phyloP scores from a whole-genome alignment of 805 yeast species.

The Candida chilensis region DNA sequence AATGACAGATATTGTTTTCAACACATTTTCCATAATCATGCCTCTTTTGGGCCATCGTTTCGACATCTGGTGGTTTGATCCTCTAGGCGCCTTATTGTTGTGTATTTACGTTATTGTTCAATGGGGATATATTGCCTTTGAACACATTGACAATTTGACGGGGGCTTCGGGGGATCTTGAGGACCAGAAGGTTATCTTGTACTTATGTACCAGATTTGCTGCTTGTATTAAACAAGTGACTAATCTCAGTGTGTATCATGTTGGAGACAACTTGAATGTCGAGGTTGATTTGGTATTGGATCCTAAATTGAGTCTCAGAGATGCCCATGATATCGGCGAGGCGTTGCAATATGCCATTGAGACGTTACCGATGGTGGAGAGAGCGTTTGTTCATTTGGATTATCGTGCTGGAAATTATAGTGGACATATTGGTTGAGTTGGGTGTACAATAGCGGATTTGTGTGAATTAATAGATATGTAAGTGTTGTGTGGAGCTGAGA shows the following conservation, averaged over 20 bases:
- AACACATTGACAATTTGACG: slow-evolving; percentile 65
- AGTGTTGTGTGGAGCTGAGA: no score
- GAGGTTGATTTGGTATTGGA: slow-evolving; percentile 67
- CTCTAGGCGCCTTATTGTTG: slow-evolving; percentile 59
- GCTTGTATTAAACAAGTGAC: slow-evolving; percentile 57
- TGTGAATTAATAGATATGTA: no score
- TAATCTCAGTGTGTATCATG: slow-evolving; percentile 64
- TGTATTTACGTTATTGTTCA: slow-evolving; percentile 53
- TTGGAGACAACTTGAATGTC: slow-evolving; percentile 68
- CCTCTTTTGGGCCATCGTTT: slow-evolving; percentile 51
- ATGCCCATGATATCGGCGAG: slow-evolving; percentile 75
- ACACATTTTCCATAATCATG: slow-evolving; percentile 60
- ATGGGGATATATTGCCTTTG: slow-evolving; percentile 60
- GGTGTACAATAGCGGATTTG: no score
- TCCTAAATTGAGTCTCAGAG: slow-evolving; percentile 42
- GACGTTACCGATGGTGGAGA: slow-evolving; percentile 65
- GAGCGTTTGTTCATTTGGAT: slow-evolving; percentile 79
- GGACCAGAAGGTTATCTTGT: slow-evolving; percentile 59
- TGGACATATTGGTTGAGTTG: slow-evolving; percentile 23
- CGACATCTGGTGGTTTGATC: slow-evolving; percentile 63
- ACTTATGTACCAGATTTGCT: slow-evolving; percentile 61
- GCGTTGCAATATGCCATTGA: slow-evolving; percentile 76
- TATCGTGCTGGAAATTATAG: slow-evolving; percentile 37
- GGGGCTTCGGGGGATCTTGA: slow-evolving; percentile 60
- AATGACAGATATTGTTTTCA: slow-evolving; percentile 67